Evolutionary conservation across 2,329 filamentous ascomycete genomes (phyloP), one percentile per base, ranked within the genome.

Genomic region (Fusarium setosum): DNA sequence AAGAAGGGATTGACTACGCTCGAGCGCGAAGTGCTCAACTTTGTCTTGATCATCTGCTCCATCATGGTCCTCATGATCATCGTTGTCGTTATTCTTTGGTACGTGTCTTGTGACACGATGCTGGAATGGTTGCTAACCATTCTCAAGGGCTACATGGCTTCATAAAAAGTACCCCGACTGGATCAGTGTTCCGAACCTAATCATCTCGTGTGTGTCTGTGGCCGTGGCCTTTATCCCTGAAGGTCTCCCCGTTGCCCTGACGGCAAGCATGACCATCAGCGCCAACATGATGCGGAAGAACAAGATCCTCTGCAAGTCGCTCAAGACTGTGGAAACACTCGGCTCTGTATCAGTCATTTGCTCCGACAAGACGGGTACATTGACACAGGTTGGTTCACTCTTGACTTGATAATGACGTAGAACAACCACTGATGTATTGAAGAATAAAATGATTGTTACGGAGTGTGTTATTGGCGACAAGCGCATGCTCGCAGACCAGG

Each of bases 181-280:
- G 85, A 94, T 94, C 73, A 87, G 85, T 56, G 90, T 93, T 2
- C 85, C 91, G 0, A 85, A 85, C 3, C 80, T 94, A 21, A 93
- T 94, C 60, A 90, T 94, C 31, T 85, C 86, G 69, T 92, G 90
- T 65, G 91, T 94, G 42, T 88, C 85, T 37, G 86, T 92, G 2
- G 91, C 89, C 1, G 88, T 93, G 8, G 91, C 91, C 2, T 93
- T 93, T 73, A 92, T 94, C 13, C 91, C 92, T 0, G 91, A 93
- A 76, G 90, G 90, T 6, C 79, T 92, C 0, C 90, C 90, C 0
- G 89, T 93, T 49, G 90, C 90, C 1, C 78, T 92, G 32, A 90
- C 90, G 0, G 87, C 88, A 1, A 90, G 88, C 17, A 81, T 94
- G 65, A 93, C 91, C 0, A 94, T 94, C 59, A 90, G 88, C 2